Evolutionary conservation across 768 basidiomycete species (phyloP), one percentile per base, ranked within the genome.

Genomic region (Amanita rimosa): DNA sequence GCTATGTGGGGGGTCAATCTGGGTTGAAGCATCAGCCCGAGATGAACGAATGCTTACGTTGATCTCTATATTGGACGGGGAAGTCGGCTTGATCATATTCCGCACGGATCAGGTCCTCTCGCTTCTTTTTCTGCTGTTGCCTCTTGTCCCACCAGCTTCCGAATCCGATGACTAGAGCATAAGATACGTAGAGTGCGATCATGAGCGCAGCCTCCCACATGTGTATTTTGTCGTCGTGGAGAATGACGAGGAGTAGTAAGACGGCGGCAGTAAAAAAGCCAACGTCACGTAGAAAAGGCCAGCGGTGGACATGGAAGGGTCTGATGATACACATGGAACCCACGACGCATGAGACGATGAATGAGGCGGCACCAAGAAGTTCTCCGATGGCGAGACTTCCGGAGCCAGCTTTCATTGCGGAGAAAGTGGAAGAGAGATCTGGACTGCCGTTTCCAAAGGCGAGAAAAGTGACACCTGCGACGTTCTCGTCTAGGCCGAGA

Each of bases 371-470:
- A 5, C 96, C 96, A 10, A 99, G 70, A 6, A 99, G 74, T 62
- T 99, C 96, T 17, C 96, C 96, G 46, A 99, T 80, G 1, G 96
- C 96, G 48, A 99, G 67, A 49, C 86, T 79, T 6, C 93, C 93
- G 3, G 93, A 89, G 56, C 83, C 69, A 17, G 81, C 73, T 26
- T 80, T 80, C 79, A 99, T 85, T 16, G 95, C 89, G 1, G 91
- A 87, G 62, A 95, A 96, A 0, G 96, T 99, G 5, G 91, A 85
- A 64, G 97, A 98, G 3, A 98, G 76, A 62, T 97, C 95, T 0
- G 95, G 95, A 58, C 90, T 93, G 26, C 94, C 95, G 60, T 98
- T 98, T 35, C 95, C 95, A 60, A 97, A 94, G 0, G 96, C 96
- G 24, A 99, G 75, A 56, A 99, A 88, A 0, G 96, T 99, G 19